Evolutionary conservation across 495 filamentous ascomycete species (phyloP), one percentile per base, ranked within the genome.

Genomic region (Tricharina praecox): DNA sequence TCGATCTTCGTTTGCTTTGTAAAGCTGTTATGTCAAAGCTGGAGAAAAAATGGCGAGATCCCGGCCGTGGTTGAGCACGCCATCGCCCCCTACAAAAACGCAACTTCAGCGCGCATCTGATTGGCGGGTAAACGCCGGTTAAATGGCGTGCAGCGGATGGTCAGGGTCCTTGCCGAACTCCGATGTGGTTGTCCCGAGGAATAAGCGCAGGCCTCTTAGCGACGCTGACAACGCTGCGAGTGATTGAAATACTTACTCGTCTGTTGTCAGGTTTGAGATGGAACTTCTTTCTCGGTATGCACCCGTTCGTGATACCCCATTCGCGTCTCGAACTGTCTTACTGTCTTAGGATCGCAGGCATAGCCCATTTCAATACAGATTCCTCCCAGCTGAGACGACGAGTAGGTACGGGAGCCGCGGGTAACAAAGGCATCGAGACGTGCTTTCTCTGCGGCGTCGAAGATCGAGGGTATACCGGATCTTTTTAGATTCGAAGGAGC

Each of bases 271-370:
- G 23, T 0, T 19, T 4, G 3, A 54, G 5, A 1, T 28, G 20
- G 23, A 47, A 55, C 15, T 49, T 53, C n/a, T 24, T 21, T 1
- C 26, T 11, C 4, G 23, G n/a, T n/a, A n/a, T n/a, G 24, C 19
- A 42, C 3, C 4, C 24, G 9, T 24, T 55, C 50, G 23, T 53
- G 23, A 23, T 50, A 53, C 2, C 46, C 50, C 20, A 55, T 46
- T 9, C 18, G 34, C 26, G 21, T 21, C 40, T 49, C 41, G 13
- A 40, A 23, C 4, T 47, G 7, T 5, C 42, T 5, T 4, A 47
- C 7, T 0, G 7, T 24, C 5, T 2, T 0, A 4, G 18, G 16
- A 11, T 23, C 40, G 4, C 40, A 53, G 0, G 2, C 35, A 45
- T 53, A 47, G 9, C 46, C 26, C 8, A 55, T 46, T 4, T 16